Evolutionary conservation across 192 early-diverging fungal genomes (phyloP).

Genomic region (Lobosporangium transversale): DNA sequence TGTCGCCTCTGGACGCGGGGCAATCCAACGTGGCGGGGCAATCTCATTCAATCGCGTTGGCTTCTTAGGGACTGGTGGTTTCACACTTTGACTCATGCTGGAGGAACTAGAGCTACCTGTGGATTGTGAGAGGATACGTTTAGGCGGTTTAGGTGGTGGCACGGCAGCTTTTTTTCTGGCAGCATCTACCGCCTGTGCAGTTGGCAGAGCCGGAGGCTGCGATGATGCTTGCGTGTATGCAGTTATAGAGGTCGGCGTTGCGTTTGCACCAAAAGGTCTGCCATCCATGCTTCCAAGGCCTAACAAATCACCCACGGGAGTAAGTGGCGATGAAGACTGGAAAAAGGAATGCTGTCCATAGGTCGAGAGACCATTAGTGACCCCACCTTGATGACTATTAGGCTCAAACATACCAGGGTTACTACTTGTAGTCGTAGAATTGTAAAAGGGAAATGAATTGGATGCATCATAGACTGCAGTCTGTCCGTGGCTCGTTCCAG

Average conservation of each 20-base stretch:
- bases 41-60: slow-evolving; percentile 24
- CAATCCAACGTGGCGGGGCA: slow-evolving; percentile 37
- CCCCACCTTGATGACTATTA: not conserved
- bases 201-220: not conserved
- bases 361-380: slow-evolving; percentile 4
- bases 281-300: slow-evolving; percentile 34
- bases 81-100: slow-evolving; percentile 25
- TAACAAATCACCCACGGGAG: slow-evolving; percentile 40
- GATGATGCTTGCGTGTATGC: not conserved
- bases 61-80: slow-evolving; percentile 48
- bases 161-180: slow-evolving; percentile 12
- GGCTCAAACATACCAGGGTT: slow-evolving; percentile 28
- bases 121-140: slow-evolving; percentile 42
- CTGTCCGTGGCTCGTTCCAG: not conserved
- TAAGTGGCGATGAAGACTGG: slow-evolving; percentile 7
- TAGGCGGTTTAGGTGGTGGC: slow-evolving; percentile 45
- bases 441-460: slow-evolving; percentile 23
- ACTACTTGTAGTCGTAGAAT: not conserved
- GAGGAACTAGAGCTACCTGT: slow-evolving; percentile 53
- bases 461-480: slow-evolving; percentile 9
- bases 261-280: not conserved
- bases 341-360: slow-evolving; percentile 29
- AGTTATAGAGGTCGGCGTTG: not conserved
- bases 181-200: not conserved
- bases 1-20: slow-evolving; percentile 21